Evolutionary conservation across 192 early-diverging fungal genomes (phyloP), one percentile per base, ranked within the genome.

Genomic region (Geranomyces variabilis): DNA sequence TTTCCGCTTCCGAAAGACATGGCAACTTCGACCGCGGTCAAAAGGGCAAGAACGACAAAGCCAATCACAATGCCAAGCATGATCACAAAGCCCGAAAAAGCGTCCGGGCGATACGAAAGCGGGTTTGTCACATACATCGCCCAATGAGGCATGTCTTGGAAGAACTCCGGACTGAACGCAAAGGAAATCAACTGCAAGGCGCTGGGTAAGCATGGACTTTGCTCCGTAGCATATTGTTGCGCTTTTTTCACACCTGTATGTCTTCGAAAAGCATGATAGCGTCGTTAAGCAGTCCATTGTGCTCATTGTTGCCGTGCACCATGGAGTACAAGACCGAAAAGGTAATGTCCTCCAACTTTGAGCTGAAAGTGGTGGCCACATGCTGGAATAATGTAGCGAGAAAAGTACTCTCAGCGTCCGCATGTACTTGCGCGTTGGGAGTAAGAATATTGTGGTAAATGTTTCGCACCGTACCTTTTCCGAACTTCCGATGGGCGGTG

Each of bases 251-350:
- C 34, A 65, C 70, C 73, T 75, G 44, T 8, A 75, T 62, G 46
- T 75, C 73, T 41, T 75, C 73, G n/a, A 69, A 45, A 1, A 75
- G 55, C 22, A 51, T 75, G 44, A 67, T 68, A 12, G 61, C 28
- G 30, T 22, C 26, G 13, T 36, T 22, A 15, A 75, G 29, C 7
- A 60, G 29, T 19, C 14, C n/a, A 58, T 63, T 47, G 28, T 21
- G 45, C 8, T 46, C 65, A 21, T 69, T 58, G 45, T 75, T 69
- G 65, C 51, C 66, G 15, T 13, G n/a, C 9, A 69, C 57, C 73
- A 75, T 75, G 58, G 31, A 45, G 47, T 69, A 75, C 47, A 75
- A 66, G 22, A 75, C 66, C 46, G 56, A 63, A 53, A 69, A 75
- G n/a, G 57, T 17, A 0, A 44, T 61, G 12, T 44, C 44, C 49